These are phyloP conservation scores for Marchantia polymorpha DNA, from an alignment of 225 moss, liverwort and hornwort species.

Conservation along the genomic window DNA sequence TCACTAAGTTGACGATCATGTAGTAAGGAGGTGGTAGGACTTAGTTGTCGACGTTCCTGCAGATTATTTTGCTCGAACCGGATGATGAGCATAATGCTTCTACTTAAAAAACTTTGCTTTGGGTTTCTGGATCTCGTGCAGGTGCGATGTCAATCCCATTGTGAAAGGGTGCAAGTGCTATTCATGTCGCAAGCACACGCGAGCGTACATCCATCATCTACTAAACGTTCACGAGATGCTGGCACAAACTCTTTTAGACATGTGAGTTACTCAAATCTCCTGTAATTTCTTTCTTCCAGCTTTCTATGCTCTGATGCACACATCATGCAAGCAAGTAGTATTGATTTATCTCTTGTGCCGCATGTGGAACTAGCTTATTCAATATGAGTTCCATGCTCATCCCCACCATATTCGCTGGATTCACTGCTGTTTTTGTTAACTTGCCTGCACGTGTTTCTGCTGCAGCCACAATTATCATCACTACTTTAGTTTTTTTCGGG, in stretches of 20 bases:
- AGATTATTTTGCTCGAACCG: not conserved
- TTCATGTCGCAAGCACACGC: conserved; percentile 72
- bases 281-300: not conserved
- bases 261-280: conserved; percentile 42
- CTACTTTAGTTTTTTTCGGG: conserved; percentile 81
- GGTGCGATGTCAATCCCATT: conserved; percentile 59
- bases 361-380: not conserved
- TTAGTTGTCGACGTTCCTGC: not conserved
- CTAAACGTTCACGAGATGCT: conserved; percentile 97
- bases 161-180: conserved; percentile 80
- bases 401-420: not conserved
- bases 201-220: conserved; percentile 91
- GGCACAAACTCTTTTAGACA: conserved; percentile 87
- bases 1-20: too few relatives aligned
- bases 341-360: not conserved
- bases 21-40: too few relatives aligned
- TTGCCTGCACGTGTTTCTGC: not conserved
- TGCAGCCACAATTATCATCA: conserved; percentile 98
- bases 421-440: not conserved
- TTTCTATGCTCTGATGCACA: not conserved
- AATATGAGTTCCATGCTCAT: not conserved
- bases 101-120: not conserved
- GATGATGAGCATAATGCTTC: not conserved
- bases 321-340: too few relatives aligned
- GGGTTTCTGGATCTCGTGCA: conserved; percentile 2